phyloP scores from a whole-genome alignment of 805 yeast genomes.

The Nakazawaea pomicola region DNA sequence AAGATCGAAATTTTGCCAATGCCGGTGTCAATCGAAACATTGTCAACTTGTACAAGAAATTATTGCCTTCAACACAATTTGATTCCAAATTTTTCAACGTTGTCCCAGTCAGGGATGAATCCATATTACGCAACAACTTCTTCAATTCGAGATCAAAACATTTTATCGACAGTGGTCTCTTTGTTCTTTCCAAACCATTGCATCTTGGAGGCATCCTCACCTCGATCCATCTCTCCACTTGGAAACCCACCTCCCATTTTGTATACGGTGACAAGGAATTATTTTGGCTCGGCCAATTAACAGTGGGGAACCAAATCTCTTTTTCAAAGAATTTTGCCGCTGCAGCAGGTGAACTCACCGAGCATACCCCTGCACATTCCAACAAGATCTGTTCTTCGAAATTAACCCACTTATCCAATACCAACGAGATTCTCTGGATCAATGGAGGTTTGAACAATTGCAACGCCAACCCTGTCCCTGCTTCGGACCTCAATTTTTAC shows the following conservation, averaged over 20 bases:
- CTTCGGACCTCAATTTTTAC: slow-evolving; percentile 15
- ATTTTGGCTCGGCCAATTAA: slow-evolving; percentile 65
- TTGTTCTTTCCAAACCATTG: slow-evolving; percentile 37
- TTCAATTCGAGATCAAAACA: slow-evolving; percentile 37
- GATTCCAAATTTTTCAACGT: slow-evolving; percentile 36
- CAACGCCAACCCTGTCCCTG: slow-evolving; percentile 22
- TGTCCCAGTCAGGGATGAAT: slow-evolving; percentile 20
- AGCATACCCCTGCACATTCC: slow-evolving; percentile 10
- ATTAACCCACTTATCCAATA: slow-evolving; percentile 33
- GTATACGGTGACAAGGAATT: slow-evolving; percentile 79
- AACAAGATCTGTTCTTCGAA: slow-evolving; percentile 33
- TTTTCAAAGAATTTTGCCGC: slow-evolving; percentile 18
- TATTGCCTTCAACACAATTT: slow-evolving; percentile 38
- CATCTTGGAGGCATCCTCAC: slow-evolving; percentile 47
- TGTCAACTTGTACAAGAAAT: slow-evolving; percentile 37
- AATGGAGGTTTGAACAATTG: slow-evolving; percentile 35
- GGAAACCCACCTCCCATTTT: slow-evolving; percentile 28
- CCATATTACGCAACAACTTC: slow-evolving; percentile 29
- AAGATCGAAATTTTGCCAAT: slow-evolving; percentile 34
- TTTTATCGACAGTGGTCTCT: slow-evolving; percentile 45
- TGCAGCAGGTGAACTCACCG: slow-evolving; percentile 17
- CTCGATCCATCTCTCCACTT: slow-evolving; percentile 34
- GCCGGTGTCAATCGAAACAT: slow-evolving; percentile 25
- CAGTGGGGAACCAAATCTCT: slow-evolving; percentile 39
- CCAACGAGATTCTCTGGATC: slow-evolving; percentile 33